Evolutionary conservation across 2,329 filamentous ascomycete genomes (phyloP), one percentile per base, ranked within the genome.

Genomic region (Aspergillus sp.): DNA sequence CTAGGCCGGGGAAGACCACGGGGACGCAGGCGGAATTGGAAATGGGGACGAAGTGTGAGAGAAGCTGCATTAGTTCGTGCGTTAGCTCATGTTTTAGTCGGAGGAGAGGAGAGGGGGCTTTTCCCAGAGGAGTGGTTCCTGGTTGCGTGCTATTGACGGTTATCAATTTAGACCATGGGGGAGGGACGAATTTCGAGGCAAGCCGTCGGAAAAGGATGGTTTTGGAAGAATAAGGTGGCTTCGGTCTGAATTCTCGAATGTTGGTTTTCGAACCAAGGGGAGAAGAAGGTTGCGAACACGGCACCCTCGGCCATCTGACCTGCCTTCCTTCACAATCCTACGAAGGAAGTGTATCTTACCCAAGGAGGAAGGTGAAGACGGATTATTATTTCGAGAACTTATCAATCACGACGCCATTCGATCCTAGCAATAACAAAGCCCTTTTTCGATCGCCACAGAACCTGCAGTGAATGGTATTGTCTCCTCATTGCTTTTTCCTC

Each of bases 71-170:
- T 50, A 50, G 47, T 50, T 17, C 47, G 30, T 50, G 47, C 47
- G 47, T 50, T 50, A 50, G 47, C 25, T 10, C 25, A 32, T 32
- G 47, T 27, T 10, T 50, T 50, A 50, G 47, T 50, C 47, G 47
- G 25, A 32, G 44, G 44, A 17, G 47, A 32, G 25, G 47, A 50
- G 44, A 49, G 57, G 57, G 49, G 25, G 51, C 32, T 52, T 58
- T 53, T 52, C 42, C 57, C 57, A 50, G 52, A 48, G 47, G 41
- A 27, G 44, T 32, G 51, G 57, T 55, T 59, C 57, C 50, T 47
- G 51, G 51, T 51, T 53, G 49, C 39, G 19, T 53, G 47, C 47
- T 50, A 30, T 50, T 27, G 47, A 30, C 47, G 47, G 47, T 50
- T 50, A 50, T 50, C 47, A 50, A n/a, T 17, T 30, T 30, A 17